phyloP scores from a whole-genome alignment of 2,329 filamentous ascomycete genomes.

The Talaromyces sp. region DNA sequence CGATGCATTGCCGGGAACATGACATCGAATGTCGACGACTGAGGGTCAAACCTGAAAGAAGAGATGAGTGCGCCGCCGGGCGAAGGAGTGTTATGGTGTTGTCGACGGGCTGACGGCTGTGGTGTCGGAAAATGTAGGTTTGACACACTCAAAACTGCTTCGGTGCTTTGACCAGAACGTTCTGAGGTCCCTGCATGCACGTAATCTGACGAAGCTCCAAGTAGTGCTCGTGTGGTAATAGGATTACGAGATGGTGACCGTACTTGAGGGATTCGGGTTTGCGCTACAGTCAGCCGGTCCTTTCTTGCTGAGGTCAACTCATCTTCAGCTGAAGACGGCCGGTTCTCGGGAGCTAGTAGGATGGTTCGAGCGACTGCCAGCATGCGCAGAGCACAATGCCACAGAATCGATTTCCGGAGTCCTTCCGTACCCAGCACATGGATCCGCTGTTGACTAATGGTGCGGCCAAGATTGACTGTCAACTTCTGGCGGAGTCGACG shows the following conservation, averaged over 20 bases:
- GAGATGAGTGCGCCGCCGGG: slow-evolving; percentile 12
- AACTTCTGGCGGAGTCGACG: slow-evolving; percentile 25
- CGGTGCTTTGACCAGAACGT: neutral
- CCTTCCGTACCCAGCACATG: slow-evolving; percentile 28
- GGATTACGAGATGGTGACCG: neutral
- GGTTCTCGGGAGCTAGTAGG: slow-evolving; percentile 31
- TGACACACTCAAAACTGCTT: neutral
- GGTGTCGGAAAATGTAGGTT: neutral
- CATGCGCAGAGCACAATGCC: slow-evolving; percentile 29
- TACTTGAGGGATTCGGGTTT: neutral
- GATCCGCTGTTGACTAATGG: slow-evolving; percentile 30
- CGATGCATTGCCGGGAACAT: slow-evolving; percentile 11
- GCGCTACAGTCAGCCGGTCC: neutral
- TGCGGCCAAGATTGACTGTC: slow-evolving; percentile 25
- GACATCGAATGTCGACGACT: slow-evolving; percentile 6
- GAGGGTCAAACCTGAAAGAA: slow-evolving; percentile 11
- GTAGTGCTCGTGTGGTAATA: neutral
- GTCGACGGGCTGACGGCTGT: neutral
- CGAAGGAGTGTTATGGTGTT: neutral
- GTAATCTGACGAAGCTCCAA: neutral
- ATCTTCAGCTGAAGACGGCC: slow-evolving; percentile 7
- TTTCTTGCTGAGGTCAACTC: neutral
- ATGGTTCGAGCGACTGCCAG: slow-evolving; percentile 28
- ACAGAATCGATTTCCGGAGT: slow-evolving; percentile 26
- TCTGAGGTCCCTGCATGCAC: neutral